Evolutionary conservation across 148 eudicot species (phyloP).

Genomic region (Amaranthus cruentus): DNA sequence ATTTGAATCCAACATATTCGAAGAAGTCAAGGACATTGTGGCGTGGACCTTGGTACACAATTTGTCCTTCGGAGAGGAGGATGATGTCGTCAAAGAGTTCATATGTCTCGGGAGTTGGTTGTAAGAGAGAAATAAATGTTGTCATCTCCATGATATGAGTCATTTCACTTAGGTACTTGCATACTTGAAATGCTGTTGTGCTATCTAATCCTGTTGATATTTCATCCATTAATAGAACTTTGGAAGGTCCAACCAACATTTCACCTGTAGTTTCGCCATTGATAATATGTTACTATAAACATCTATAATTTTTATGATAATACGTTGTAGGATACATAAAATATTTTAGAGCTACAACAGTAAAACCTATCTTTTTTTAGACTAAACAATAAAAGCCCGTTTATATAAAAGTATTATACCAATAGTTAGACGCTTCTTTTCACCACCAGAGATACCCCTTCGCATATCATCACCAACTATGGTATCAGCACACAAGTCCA

Average conservation of each 20-base stretch:
- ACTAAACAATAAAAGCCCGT: no score
- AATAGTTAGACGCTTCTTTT: constrained; percentile 74
- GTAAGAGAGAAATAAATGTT: constrained; percentile 65
- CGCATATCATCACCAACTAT: constrained; percentile 79
- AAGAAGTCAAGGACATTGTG: constrained; percentile 57
- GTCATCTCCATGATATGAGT: constrained; percentile 66
- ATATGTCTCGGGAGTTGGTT: constrained; percentile 72
- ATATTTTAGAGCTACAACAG: no score
- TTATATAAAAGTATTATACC: constrained; percentile 27
- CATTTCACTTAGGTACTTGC: constrained; percentile 65
- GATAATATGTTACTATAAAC: neutral
- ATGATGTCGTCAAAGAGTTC: constrained; percentile 70
- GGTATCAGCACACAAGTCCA: constrained; percentile 62
- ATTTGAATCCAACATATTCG: constrained; percentile 52
- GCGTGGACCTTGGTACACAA: constrained; percentile 75
- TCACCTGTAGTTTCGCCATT: constrained; percentile 41
- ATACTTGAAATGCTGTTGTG: constrained; percentile 66
- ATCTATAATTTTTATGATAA: no score
- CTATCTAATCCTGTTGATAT: constrained; percentile 83
- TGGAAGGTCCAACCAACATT: constrained; percentile 78
- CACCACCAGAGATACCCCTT: constrained; percentile 87
- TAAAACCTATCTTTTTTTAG: no score
- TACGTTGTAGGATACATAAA: no score
- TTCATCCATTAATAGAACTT: constrained; percentile 68
- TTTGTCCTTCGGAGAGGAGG: constrained; percentile 66